Base-by-base conservation (phyloP, 2,329 filamentous ascomycete genomes). In the Beauveria sp. region DNA sequence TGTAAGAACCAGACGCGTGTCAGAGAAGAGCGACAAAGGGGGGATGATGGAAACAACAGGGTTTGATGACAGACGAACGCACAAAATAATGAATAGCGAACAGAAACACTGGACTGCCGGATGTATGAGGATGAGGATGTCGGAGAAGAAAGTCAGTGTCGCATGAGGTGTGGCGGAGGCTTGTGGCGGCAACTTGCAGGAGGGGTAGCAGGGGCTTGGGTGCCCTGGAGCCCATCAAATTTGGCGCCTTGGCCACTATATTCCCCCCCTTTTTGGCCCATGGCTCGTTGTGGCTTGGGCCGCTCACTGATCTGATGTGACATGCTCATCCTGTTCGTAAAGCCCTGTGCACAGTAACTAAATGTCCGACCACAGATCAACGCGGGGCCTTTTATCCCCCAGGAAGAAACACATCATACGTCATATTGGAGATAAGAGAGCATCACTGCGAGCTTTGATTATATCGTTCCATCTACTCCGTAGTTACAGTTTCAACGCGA, bases 131-230 rank as follows among this genome's bases (percentile, higher is more conserved):
- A 52, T 40, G 56, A 30, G 14, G 34, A 58, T 59, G 47, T 46
- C 48, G 10, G 22, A 48, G 30, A 48, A 51, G 28, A 59, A 34
- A 44, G 56, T 52, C 47, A 37, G 46, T 37, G 56, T 59, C 56
- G 56, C 47, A 40, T 59, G 56, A 59, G 56, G 37, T 59, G 56
- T 59, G 56, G 56, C 47, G 47, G 47, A 44, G 46, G 44, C 40
- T 30, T 50, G 55, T 50, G 55, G 46, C 55, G 18, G 55, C 30
- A 41, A 10, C 22, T 16, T 14, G 16, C 22, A 10, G 40, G 14
- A 34, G 34, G 22, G 16, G 37, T 22, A 24, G 12, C 30, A 14
- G 18, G 43, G 28, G 14, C 20, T 26, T 16, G 1, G 14, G 28
- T 53, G 30, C 34, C 26, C 51, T 53, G 51, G 16, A 40, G 10